Evolutionary conservation across 805 yeast species (phyloP).

Genomic region (Candida krabiensis): DNA sequence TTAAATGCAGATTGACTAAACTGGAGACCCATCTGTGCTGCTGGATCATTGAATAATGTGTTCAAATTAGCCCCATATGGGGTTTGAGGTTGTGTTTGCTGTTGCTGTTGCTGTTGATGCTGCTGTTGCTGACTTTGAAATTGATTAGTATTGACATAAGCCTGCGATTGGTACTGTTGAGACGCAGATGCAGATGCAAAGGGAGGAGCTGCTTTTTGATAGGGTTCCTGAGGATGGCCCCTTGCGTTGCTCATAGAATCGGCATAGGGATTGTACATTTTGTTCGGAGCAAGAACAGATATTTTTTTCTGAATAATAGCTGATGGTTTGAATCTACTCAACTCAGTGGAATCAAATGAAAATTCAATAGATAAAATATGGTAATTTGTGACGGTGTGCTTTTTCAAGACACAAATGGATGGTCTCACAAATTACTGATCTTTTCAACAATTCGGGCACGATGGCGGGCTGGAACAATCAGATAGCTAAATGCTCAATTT

Average conservation of each 20-base stretch:
- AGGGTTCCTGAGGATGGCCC: slow-evolving; percentile 20
- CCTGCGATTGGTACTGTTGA: slow-evolving; percentile 23
- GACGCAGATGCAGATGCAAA: slow-evolving; percentile 21
- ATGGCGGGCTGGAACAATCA: too few species aligned
- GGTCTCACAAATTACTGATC: too few species aligned
- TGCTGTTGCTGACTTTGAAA: slow-evolving; percentile 31
- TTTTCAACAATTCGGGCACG: too few species aligned
- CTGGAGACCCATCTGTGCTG: slow-evolving; percentile 82
- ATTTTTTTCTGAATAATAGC: too few species aligned
- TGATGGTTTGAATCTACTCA: too few species aligned
- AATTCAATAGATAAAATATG: background rate
- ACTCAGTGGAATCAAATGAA: too few species aligned
- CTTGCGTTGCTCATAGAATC: slow-evolving; percentile 24
- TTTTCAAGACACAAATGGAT: too few species aligned
- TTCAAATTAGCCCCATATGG: slow-evolving; percentile 26
- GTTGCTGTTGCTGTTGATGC: slow-evolving; percentile 23
- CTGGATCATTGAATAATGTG: slow-evolving; percentile 69
- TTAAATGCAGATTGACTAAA: slow-evolving; percentile 83
- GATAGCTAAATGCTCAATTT: too few species aligned
- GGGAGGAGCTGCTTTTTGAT: slow-evolving; percentile 25
- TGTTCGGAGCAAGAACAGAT: too few species aligned
- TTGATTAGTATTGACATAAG: slow-evolving; percentile 13
- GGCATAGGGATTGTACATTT: slow-evolving; percentile 48
- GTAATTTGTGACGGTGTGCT: slow-evolving; percentile 3
- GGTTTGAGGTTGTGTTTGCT: slow-evolving; percentile 17